Conservation (phyloP, 140 eudicot species). For the Bidens hawaiensis region DNA sequence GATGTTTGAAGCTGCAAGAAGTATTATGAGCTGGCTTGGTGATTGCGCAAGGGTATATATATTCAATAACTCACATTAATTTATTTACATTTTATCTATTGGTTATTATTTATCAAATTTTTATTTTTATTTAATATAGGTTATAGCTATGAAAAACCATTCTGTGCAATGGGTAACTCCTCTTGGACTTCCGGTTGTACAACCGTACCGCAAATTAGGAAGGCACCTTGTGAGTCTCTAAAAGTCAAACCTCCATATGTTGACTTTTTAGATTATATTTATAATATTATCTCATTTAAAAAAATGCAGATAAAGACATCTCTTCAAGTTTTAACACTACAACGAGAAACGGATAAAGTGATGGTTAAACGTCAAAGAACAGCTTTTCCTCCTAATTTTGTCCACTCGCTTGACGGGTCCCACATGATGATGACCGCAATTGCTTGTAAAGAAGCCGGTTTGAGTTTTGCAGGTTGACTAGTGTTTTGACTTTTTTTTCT, state of each 20-base stretch:
- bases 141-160: slow-evolving; percentile 74
- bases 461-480: slow-evolving; percentile 85
- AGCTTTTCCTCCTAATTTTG: slow-evolving; percentile 97
- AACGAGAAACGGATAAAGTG: slow-evolving; percentile 89
- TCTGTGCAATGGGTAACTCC: slow-evolving; percentile 95
- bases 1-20: slow-evolving; percentile 98
- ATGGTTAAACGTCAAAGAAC: slow-evolving; percentile 91
- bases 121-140: slow-evolving; percentile 39
- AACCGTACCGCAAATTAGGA: slow-evolving; percentile 87
- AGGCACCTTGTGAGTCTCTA: slow-evolving; percentile 62
- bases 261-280: background rate
- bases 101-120: background rate
- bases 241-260: background rate
- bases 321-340: slow-evolving; percentile 90
- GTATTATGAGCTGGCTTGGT: slow-evolving; percentile 99
- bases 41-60: slow-evolving; percentile 96
- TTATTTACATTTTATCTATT: background rate
- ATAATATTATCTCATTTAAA: too few species aligned
- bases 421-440: slow-evolving; percentile 99
- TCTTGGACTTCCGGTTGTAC: slow-evolving; percentile 97
- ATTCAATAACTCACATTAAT: background rate
- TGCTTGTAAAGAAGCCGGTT: slow-evolving; percentile 90
- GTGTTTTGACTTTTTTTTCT: slow-evolving; percentile 1
- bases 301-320: slow-evolving; percentile 97
- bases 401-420: slow-evolving; percentile 96